A percentile compares a stretch with the other conserved stretches of the same genome.
Conservation (phyloP, 148 eudicot genomes). For the Rheum nobile region DNA sequence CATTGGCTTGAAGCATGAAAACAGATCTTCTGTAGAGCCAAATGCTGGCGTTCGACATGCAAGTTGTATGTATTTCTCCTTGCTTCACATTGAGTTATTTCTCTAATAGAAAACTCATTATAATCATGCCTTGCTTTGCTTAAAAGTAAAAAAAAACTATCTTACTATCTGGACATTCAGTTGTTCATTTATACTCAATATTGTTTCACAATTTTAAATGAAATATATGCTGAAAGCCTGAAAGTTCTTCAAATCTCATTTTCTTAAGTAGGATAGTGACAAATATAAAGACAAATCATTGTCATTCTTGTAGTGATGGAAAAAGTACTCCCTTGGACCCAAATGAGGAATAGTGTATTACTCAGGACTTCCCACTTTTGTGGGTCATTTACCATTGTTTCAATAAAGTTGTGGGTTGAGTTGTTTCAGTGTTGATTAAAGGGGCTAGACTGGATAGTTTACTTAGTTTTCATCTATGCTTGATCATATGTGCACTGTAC, state of each 20-base stretch:
- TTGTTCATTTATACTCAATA: not conserved
- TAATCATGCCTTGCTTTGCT: not conserved
- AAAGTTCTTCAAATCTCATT: not conserved
- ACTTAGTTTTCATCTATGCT: not conserved
- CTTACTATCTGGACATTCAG: not conserved
- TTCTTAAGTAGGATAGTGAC: not conserved
- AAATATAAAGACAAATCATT: not conserved
- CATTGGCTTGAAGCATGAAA: constrained; percentile 31
- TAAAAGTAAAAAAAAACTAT: not conserved
- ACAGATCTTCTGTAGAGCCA: constrained; percentile 35
- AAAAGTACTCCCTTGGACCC: not conserved
- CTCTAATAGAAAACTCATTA: not conserved
- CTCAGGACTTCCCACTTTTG: not conserved
- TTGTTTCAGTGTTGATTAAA: not conserved
- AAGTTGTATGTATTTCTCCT: constrained; percentile 41
- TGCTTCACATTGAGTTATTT: not conserved
- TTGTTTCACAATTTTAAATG: not conserved
- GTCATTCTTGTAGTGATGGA: not conserved
- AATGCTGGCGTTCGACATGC: constrained; percentile 37
- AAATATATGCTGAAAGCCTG: not conserved
- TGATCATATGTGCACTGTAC: not conserved
- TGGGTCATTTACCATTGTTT: not conserved
- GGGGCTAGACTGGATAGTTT: not conserved
- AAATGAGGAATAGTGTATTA: not conserved
- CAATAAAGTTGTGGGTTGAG: not conserved